Evolutionary conservation across 2,329 filamentous ascomycete genomes (phyloP).

Genomic region (Fusarium hostae): DNA sequence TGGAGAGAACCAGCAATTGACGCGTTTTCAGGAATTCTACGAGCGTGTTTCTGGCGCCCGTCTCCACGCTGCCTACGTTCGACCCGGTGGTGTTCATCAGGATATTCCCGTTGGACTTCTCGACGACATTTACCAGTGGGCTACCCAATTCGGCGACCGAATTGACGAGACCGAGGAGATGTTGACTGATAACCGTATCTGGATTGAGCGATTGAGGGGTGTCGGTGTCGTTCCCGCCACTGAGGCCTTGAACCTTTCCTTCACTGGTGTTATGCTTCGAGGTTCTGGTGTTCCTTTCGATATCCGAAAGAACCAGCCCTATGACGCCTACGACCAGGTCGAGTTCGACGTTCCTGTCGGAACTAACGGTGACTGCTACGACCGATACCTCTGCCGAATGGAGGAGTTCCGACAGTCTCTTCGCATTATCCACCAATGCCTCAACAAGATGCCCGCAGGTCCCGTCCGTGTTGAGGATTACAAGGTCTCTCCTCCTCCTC

Average conservation of each 20-base stretch:
- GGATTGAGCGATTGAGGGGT: constrained; percentile 92
- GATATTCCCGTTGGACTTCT: constrained; percentile 93
- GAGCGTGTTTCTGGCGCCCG: constrained; percentile 98
- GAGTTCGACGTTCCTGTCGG: constrained; percentile 98
- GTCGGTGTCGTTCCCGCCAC: constrained; percentile 90
- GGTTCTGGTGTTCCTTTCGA: constrained; percentile 97
- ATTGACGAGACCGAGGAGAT: constrained; percentile 99
- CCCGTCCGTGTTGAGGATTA: constrained; percentile 98
- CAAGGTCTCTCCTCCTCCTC: constrained; percentile 96
- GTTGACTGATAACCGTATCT: constrained; percentile 99
- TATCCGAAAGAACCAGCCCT: constrained; percentile 94
- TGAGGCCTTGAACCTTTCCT: constrained; percentile 96
- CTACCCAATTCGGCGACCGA: constrained; percentile 97
- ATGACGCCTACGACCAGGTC: constrained; percentile 97
- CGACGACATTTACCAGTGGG: constrained; percentile 99
- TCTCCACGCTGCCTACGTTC: constrained; percentile 96
- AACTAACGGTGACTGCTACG: constrained; percentile 98
- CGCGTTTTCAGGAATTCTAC: constrained; percentile 85
- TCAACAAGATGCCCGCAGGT: constrained; percentile 98
- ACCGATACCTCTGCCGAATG: constrained; percentile 98
- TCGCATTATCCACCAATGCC: constrained; percentile 97
- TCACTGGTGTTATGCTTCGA: constrained; percentile 97
- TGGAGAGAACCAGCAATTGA: constrained; percentile 10
- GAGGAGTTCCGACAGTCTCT: constrained; percentile 99
- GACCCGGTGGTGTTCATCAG: constrained; percentile 95